A percentile compares a stretch with the other conserved stretches of the same genome.
phyloP scores from a whole-genome alignment of 305 asterid genomes.

The Fraxinus velutina region DNA sequence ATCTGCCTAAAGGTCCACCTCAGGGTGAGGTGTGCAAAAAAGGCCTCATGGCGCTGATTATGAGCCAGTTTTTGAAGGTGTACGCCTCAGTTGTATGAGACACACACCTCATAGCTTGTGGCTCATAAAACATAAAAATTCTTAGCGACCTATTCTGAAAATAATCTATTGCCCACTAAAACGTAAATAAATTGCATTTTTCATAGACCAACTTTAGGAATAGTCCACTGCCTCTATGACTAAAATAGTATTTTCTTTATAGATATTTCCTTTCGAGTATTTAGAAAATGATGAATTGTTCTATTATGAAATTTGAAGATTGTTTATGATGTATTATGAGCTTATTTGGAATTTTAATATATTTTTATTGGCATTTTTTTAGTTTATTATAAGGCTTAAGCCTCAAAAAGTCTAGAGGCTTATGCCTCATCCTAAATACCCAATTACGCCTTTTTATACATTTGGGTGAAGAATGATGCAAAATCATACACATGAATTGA shows the following conservation, averaged over 20 bases:
- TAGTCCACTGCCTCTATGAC: neutral
- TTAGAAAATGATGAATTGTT: neutral
- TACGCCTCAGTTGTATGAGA: neutral
- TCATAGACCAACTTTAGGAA: neutral
- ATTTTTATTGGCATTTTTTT: neutral
- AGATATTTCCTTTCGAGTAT: neutral
- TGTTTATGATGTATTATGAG: neutral
- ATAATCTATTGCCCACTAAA: neutral
- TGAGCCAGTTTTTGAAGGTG: neutral
- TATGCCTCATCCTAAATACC: neutral
- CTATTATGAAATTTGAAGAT: neutral
- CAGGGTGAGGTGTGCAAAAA: neutral
- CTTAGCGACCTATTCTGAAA: neutral
- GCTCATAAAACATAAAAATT: neutral
- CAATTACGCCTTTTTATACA: neutral
- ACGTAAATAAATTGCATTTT: neutral
- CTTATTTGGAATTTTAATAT: neutral
- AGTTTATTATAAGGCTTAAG: neutral
- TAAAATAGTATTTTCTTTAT: neutral
- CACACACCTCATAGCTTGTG: neutral
- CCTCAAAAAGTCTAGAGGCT: neutral
- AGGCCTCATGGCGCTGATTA: neutral
- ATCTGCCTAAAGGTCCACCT: neutral
- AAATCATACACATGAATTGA: neutral
- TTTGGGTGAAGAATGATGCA: neutral